Evolutionary conservation across 2,329 filamentous ascomycete species (phyloP).

Genomic region (Apiospora malaysiana): DNA sequence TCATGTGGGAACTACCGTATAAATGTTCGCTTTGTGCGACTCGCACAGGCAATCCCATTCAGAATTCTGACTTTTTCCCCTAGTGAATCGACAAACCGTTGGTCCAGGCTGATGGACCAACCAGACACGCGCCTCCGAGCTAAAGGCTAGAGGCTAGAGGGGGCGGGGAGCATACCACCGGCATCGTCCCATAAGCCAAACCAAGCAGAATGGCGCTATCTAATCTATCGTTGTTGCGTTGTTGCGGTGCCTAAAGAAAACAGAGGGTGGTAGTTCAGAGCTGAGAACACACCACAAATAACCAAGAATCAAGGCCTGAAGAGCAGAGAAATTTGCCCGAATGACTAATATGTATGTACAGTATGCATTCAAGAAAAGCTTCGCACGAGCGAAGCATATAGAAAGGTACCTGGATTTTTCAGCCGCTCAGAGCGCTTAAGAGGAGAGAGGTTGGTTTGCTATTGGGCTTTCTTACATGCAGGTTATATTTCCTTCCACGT

Average conservation of each 20-base stretch:
- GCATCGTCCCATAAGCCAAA: neutral
- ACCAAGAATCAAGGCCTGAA: neutral
- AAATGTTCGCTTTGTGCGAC: neutral
- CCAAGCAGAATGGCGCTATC: neutral
- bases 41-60: neutral
- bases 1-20: neutral
- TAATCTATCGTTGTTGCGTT: neutral
- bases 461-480: neutral
- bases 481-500: neutral
- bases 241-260: too few relatives aligned
- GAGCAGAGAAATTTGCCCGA: neutral
- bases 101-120: conserved; percentile 1
- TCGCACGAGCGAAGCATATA: neutral
- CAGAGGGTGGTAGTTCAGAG: neutral
- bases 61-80: neutral
- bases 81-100: conserved; percentile 16
- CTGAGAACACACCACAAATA: neutral
- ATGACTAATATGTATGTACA: neutral
- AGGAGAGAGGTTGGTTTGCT: neutral
- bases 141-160: neutral
- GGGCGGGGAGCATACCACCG: neutral
- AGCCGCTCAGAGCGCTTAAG: neutral
- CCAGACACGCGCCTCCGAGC: neutral
- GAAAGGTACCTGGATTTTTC: neutral
- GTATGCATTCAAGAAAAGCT: neutral